These are phyloP conservation scores for Pseudoturritis turrita DNA, from an alignment of 345 rosid species.

Conservation along the genomic window DNA sequence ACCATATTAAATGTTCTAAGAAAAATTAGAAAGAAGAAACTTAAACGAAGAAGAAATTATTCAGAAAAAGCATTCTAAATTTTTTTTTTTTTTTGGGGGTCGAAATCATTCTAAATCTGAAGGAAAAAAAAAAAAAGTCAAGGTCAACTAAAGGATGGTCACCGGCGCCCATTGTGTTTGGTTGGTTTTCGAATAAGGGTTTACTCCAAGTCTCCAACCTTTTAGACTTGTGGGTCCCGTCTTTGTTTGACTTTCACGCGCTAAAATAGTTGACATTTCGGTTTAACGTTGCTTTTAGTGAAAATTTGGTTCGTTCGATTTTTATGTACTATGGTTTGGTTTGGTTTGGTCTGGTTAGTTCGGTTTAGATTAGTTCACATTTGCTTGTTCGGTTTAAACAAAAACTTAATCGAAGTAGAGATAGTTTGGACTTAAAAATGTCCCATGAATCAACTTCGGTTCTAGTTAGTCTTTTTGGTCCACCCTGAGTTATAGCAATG, in stretches of 20 bases:
- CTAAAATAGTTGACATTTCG: background rate
- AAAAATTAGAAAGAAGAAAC: background rate
- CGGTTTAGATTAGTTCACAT: too few relatives aligned
- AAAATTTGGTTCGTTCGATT: background rate
- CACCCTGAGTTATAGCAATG: too few relatives aligned
- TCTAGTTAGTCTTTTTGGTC: too few relatives aligned
- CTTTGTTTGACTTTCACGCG: constrained; percentile 4
- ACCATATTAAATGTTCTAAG: background rate
- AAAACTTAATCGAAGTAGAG: background rate
- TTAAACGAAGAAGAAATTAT: background rate
- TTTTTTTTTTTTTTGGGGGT: too few relatives aligned
- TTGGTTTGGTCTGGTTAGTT: background rate
- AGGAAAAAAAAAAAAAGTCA: constrained; percentile 1
- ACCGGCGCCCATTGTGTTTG: constrained; percentile 11
- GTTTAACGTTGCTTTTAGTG: background rate
- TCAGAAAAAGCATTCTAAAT: too few relatives aligned
- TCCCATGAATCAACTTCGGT: too few relatives aligned
- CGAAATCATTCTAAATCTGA: background rate
- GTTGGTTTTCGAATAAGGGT: background rate
- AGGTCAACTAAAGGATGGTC: constrained; percentile 19
- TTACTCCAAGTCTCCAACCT: too few relatives aligned
- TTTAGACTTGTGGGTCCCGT: constrained; percentile 5
- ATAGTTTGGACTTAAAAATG: too few relatives aligned
- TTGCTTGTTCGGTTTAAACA: background rate
- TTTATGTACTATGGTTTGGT: background rate